Base-by-base conservation (phyloP, 768 basidiomycete genomes). In the Imleria badia region DNA sequence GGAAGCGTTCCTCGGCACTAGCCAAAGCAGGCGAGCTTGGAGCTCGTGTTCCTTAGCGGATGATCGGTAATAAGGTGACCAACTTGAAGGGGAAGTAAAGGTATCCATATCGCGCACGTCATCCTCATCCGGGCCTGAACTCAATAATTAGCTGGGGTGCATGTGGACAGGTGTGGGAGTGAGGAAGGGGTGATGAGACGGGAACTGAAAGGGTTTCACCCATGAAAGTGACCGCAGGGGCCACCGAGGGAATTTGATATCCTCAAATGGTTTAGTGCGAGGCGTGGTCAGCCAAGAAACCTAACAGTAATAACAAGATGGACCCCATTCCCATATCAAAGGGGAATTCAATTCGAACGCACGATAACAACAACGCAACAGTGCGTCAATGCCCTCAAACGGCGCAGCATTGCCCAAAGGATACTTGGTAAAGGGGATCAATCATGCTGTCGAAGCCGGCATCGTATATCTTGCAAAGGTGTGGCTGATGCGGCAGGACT, bases 111-210 rank as follows among this genome's bases (percentile, higher is more conserved):
- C 33, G 17, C 26, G 20, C 34, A 45, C 46, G 29, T 36, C 42
- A 20, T 48, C 48, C 15, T 30, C 48, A 34, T 23, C n/a, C n/a
- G 38, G 38, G 10, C 45, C 44, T 38, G 52, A 44, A 41, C 54
- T 48, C 11, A 42, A 36, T 45, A 19, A n/a, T 36, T 45, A 46
- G 15, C 29, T 48, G 31, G 56, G 8, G 9, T n/a, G 20, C 30
- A 50, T 19, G n/a, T 33, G 31, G 15, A 51, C 56, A 59, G 23
- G 51, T 47, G 60, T 66, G 62, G 54, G 65, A 57, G 64, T 36
- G 47, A 38, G 22, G 17, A 53, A 45, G 38, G 44, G 59, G 36
- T 42, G 39, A 33, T 20, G 40, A 42, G 46, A 55, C 53, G 65
- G 56, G 52, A 62, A 54, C 45, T 58, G 48, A 41, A 23, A 47